phyloP scores from a whole-genome alignment of 495 filamentous ascomycete species.

The Penicillium macrosclerotiorum region DNA sequence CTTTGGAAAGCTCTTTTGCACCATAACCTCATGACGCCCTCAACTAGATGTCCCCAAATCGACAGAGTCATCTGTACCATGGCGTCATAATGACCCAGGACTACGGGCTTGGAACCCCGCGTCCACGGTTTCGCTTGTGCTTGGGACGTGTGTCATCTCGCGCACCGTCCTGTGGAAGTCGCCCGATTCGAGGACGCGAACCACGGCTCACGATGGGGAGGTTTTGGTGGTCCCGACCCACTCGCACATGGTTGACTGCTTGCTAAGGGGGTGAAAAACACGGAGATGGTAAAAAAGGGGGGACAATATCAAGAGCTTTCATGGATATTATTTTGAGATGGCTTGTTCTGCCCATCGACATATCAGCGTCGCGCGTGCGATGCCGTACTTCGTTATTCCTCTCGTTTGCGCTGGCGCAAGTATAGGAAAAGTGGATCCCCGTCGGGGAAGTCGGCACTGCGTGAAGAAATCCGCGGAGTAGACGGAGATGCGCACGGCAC shows the following conservation, averaged over 20 bases:
- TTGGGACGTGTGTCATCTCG: constrained; percentile 15
- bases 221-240: constrained; percentile 2
- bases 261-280: background rate
- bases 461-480: background rate
- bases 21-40: constrained; percentile 1
- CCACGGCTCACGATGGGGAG: constrained; percentile 11
- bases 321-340: too few relatives aligned
- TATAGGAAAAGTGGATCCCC: too few relatives aligned
- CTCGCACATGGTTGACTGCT: background rate
- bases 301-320: background rate
- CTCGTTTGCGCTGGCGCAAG: too few relatives aligned
- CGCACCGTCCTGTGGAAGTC: constrained; percentile 8
- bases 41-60: background rate
- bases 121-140: constrained; percentile 14
- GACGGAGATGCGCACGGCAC: background rate
- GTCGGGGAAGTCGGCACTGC: background rate
- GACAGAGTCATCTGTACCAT: constrained; percentile 8
- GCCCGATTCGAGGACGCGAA: constrained; percentile 11
- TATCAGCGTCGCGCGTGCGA: too few relatives aligned
- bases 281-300: background rate
- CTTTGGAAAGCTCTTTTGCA: constrained; percentile 1
- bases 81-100: constrained; percentile 23
- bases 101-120: constrained; percentile 15
- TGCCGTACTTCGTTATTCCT: too few relatives aligned
- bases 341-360: too few relatives aligned